Conservation (phyloP, 495 filamentous ascomycete genomes). For the Xylaria grammica region DNA sequence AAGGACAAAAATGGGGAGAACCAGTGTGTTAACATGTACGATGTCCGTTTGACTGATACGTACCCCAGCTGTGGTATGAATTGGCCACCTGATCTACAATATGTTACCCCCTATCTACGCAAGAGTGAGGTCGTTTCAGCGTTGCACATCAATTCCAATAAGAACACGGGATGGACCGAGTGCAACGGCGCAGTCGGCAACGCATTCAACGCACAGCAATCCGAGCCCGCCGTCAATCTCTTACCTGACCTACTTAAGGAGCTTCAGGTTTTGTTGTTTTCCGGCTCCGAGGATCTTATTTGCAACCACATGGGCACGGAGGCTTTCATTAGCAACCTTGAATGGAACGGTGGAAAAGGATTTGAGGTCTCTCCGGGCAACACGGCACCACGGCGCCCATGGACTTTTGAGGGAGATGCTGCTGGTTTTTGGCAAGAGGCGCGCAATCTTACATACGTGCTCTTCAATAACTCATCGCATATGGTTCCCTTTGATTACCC, state of each 20-base stretch:
- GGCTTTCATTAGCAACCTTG: slow-evolving; percentile 85
- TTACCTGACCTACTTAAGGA: slow-evolving; percentile 79
- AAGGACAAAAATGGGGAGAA: slow-evolving; percentile 50
- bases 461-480: slow-evolving; percentile 94
- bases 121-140: slow-evolving; percentile 78
- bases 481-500: slow-evolving; percentile 98
- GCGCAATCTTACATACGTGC: slow-evolving; percentile 91
- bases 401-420: slow-evolving; percentile 90
- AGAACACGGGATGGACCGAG: slow-evolving; percentile 88
- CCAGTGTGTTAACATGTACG: slow-evolving; percentile 90
- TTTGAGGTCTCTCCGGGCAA: slow-evolving; percentile 90
- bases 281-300: slow-evolving; percentile 90
- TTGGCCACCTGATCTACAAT: slow-evolving; percentile 85
- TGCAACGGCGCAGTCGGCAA: slow-evolving; percentile 78
- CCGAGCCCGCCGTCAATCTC: slow-evolving; percentile 71
- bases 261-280: slow-evolving; percentile 83
- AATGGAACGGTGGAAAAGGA: slow-evolving; percentile 87
- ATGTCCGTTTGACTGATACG: slow-evolving; percentile 77
- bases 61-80: slow-evolving; percentile 87
- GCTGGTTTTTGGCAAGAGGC: slow-evolving; percentile 94
- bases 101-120: slow-evolving; percentile 83
- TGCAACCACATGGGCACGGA: slow-evolving; percentile 98
- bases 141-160: slow-evolving; percentile 80
- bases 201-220: slow-evolving; percentile 70
- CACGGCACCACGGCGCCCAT: slow-evolving; percentile 88